Evolutionary conservation across 768 basidiomycete species (phyloP), one percentile per base, ranked within the genome.

Genomic region (Pleurotus platypus): DNA sequence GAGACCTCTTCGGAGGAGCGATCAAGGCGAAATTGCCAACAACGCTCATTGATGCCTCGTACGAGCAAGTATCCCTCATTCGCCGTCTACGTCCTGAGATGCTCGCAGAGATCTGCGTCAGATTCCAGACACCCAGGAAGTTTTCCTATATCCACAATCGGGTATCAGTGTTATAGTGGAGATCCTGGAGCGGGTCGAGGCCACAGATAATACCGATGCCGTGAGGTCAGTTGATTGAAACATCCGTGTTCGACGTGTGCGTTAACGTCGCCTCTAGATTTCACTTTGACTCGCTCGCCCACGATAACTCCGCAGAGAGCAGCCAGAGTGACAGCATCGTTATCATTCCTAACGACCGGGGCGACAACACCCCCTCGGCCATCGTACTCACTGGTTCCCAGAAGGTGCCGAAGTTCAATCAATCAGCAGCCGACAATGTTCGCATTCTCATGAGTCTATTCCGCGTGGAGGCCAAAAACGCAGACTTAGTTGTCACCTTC

Each of bases 51-150:
- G 96, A 99, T 73, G 93, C 87, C 51, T 91, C 94, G 96, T 97
- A 73, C 60, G 92, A 12, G 4, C 55, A 40, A 45, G 24, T 4
- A 35, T 35, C n/a, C 45, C 37, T 56, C 54, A 51, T 49, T 42
- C 38, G 54, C 48, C 8, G 49, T 46, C 12, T 26, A 4, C 39
- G 18, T 15, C 35, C 42, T 47, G 62, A 35, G 57, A 49, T 13
- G 18, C 37, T 60, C 54, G 24, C 58, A 83, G 81, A 24, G 70
- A 77, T 61, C 47, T 79, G 11, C 92, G 96, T 55, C 91, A 98
- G 72, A 78, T 99, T 11, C 95, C 97, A 12, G 90, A 98, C 67
- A 93, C 85, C 3, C 96, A 99, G 70, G 97, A 98, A 67, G 96
- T 97, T 42, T 89, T 93, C 71, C 68, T 97, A 56, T 87, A 86